These are phyloP conservation scores for Fusarium sp. DNA, from an alignment of 2,329 filamentous ascomycete species.

Conservation along the genomic window DNA sequence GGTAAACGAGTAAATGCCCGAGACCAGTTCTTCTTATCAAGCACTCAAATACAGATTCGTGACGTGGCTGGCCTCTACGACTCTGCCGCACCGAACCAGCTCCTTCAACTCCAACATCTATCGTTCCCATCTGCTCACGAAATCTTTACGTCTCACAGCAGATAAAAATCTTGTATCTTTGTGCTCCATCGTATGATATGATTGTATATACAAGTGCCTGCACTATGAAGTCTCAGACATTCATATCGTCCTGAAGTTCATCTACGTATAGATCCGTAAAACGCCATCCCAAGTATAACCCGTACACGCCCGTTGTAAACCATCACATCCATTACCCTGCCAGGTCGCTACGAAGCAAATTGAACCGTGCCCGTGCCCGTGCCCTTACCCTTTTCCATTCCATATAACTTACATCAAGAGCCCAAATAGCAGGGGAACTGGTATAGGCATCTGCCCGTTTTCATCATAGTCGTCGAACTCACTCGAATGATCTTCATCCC, in stretches of 20 bases:
- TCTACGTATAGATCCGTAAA: conserved; percentile 26
- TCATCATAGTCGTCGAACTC: conserved; percentile 44
- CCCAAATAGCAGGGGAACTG: conserved; percentile 41
- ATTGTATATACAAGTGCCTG: conserved; percentile 11
- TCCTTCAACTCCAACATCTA: neutral
- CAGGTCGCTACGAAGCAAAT: conserved; percentile 7
- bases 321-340: conserved; percentile 3
- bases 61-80: neutral
- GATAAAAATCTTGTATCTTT: neutral
- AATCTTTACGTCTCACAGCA: neutral
- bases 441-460: conserved; percentile 32
- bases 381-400: conserved; percentile 13
- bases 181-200: conserved; percentile 2
- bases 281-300: conserved; percentile 28
- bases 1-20: too few relatives aligned
- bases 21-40: neutral
- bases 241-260: conserved; percentile 16
- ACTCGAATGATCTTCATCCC: conserved; percentile 23
- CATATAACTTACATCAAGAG: conserved; percentile 39
- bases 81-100: too few relatives aligned
- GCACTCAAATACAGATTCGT: neutral
- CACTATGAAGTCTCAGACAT: conserved; percentile 22
- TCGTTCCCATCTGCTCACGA: neutral
- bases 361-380: neutral
- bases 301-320: conserved; percentile 7